Conservation (phyloP, 768 basidiomycete species). For the Trametopsis cervina region DNA sequence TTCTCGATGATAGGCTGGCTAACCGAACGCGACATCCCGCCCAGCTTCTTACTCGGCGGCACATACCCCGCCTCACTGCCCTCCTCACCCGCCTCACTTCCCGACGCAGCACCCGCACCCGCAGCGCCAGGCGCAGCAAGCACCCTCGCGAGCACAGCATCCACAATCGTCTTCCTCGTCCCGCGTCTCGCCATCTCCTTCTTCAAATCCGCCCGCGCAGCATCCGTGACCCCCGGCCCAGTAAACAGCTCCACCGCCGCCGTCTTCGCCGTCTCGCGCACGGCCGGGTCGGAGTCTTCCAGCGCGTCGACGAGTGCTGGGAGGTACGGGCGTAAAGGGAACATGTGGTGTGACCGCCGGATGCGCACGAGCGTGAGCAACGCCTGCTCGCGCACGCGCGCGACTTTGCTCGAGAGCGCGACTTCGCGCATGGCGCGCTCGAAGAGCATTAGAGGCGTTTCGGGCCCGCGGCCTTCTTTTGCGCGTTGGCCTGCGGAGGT, state of each 20-base stretch:
- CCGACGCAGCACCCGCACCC: constrained; percentile 41
- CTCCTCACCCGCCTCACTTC: constrained; percentile 52
- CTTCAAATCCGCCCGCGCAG: constrained; percentile 89
- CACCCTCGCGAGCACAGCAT: constrained; percentile 66
- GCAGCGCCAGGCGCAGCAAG: constrained; percentile 37
- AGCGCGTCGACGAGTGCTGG: constrained; percentile 74
- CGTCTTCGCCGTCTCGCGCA: constrained; percentile 78
- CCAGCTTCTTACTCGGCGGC: constrained; percentile 67
- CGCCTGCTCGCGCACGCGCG: constrained; percentile 80
- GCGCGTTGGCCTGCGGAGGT: constrained; percentile 34
- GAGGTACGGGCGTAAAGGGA: constrained; percentile 80
- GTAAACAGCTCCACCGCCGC: constrained; percentile 83
- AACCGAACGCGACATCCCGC: constrained; percentile 39
- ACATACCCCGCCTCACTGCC: constrained; percentile 48
- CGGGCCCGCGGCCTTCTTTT: constrained; percentile 51
- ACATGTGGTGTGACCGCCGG: constrained; percentile 60
- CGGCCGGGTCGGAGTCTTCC: constrained; percentile 86
- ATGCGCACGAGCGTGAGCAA: constrained; percentile 67
- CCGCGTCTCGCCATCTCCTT: constrained; percentile 82
- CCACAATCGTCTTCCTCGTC: constrained; percentile 83
- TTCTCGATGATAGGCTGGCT: constrained; percentile 47
- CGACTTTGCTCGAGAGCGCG: constrained; percentile 75
- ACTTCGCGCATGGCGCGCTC: constrained; percentile 67
- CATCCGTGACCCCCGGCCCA: constrained; percentile 73
- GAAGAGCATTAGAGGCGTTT: constrained; percentile 62